phyloP scores from a whole-genome alignment of 2,329 filamentous ascomycete species.

The Westerdykella aurantiaca region DNA sequence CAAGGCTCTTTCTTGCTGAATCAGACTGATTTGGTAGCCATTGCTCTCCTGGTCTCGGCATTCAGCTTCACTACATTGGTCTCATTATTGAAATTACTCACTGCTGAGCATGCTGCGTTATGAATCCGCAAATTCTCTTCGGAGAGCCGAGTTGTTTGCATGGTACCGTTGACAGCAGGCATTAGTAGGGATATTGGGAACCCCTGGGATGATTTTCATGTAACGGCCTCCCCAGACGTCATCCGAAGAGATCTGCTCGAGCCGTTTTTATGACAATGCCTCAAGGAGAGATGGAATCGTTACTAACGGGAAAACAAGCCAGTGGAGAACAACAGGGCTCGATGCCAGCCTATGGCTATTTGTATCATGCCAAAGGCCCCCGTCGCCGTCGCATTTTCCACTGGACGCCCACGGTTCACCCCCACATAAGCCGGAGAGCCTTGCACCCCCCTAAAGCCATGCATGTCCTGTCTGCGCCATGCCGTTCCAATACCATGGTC shows the following conservation, averaged over 20 bases:
- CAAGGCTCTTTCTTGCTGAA: conserved; percentile 13
- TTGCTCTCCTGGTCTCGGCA: conserved; percentile 5
- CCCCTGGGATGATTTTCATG: neutral
- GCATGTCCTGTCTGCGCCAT: neutral
- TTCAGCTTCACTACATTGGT: neutral
- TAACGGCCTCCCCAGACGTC: neutral
- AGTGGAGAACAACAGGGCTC: too few relatives aligned
- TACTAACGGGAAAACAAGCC: neutral
- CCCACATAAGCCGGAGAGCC: too few relatives aligned
- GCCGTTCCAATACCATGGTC: neutral
- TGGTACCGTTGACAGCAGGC: too few relatives aligned
- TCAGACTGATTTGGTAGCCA: conserved; percentile 8
- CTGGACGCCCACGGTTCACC: too few relatives aligned
- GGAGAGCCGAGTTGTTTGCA: conserved; percentile 11
- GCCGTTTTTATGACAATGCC: neutral
- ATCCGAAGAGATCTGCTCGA: neutral
- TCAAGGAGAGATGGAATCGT: neutral
- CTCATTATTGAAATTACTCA: conserved; percentile 5
- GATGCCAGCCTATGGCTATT: too few relatives aligned
- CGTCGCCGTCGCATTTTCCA: too few relatives aligned
- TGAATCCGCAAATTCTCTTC: conserved; percentile 30
- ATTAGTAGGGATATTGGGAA: too few relatives aligned
- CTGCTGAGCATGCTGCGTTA: conserved; percentile 19
- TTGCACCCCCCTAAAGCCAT: too few relatives aligned
- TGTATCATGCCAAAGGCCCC: too few relatives aligned